Percentiles rank a stretch among this genome's conserved stretches.
Conservation (phyloP, 306 rosid species). For the Quercus rubra region DNA sequence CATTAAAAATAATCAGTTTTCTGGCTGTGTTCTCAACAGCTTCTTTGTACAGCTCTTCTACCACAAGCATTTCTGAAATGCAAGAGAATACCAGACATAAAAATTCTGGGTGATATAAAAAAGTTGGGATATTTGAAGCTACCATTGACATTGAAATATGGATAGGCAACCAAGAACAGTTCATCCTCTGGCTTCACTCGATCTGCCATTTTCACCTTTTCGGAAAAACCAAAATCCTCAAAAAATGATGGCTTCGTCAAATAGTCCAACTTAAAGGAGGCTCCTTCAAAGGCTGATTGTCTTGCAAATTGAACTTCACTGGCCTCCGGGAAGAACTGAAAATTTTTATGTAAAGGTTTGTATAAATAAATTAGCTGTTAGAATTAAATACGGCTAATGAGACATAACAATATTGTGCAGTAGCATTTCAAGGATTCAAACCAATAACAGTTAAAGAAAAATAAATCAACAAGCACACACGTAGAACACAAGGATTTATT, state of each 20-base stretch:
- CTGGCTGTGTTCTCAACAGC: slow-evolving; percentile 77
- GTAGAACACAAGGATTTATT: no score
- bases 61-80: slow-evolving; percentile 89
- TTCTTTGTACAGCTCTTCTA: slow-evolving; percentile 90
- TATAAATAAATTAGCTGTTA: slow-evolving; percentile 24
- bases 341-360: slow-evolving; percentile 21
- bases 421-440: no score
- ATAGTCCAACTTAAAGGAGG: slow-evolving; percentile 83
- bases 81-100: slow-evolving; percentile 21
- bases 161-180: slow-evolving; percentile 84
- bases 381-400: slow-evolving; percentile 16
- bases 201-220: slow-evolving; percentile 88
- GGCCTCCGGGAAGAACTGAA: slow-evolving; percentile 98
- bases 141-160: slow-evolving; percentile 96
- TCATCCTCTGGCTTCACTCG: slow-evolving; percentile 85
- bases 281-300: slow-evolving; percentile 71
- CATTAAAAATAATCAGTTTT: slow-evolving; percentile 81
- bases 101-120: slow-evolving; percentile 9
- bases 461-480: no score
- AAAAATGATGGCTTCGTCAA: slow-evolving; percentile 95
- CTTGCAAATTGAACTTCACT: slow-evolving; percentile 88
- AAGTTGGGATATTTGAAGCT: slow-evolving; percentile 30
- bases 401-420: neutral
- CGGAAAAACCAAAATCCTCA: slow-evolving; percentile 82
- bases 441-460: no score